Percentiles rank a stretch among this genome's conserved stretches.
phyloP scores from a whole-genome alignment of 2,329 filamentous ascomycete species.

The Aureobasidium sp. region DNA sequence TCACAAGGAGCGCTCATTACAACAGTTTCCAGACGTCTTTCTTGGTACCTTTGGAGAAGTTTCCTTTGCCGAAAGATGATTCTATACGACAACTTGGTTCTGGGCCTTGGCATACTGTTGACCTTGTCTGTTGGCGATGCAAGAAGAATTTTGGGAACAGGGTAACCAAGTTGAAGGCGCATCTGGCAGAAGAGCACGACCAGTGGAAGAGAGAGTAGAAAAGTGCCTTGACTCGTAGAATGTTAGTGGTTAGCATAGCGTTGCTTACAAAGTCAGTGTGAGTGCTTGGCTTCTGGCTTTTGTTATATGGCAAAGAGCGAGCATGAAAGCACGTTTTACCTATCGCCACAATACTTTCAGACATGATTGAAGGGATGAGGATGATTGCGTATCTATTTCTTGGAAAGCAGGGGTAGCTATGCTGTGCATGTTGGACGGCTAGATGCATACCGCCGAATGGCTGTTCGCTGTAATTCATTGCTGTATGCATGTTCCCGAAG shows the following conservation, averaged over 20 bases:
- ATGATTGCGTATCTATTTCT: background rate
- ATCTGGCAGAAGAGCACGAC: constrained; percentile 67
- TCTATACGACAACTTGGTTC: constrained; percentile 48
- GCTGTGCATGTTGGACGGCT: background rate
- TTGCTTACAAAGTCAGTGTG: background rate
- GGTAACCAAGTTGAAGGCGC: constrained; percentile 65
- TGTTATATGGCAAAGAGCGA: background rate
- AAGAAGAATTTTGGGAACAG: constrained; percentile 62
- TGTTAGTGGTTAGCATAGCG: background rate
- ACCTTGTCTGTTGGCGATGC: constrained; percentile 82
- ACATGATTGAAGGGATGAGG: background rate
- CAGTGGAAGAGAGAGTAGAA: constrained; percentile 58
- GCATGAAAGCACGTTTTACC: background rate
- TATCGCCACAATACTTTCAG: too few species aligned
- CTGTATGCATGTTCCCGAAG: background rate
- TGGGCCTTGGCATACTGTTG: constrained; percentile 52
- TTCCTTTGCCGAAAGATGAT: constrained; percentile 64
- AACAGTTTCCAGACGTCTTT: constrained; percentile 85
- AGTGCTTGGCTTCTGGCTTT: background rate
- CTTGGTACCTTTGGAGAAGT: constrained; percentile 68
- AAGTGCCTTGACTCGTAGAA: background rate
- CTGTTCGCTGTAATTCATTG: background rate
- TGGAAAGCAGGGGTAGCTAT: too few species aligned
- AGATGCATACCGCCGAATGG: background rate
- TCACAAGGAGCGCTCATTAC: constrained; percentile 84